Evolutionary conservation across 768 basidiomycete species (phyloP).

Genomic region (Calocybe gangraenosa): DNA sequence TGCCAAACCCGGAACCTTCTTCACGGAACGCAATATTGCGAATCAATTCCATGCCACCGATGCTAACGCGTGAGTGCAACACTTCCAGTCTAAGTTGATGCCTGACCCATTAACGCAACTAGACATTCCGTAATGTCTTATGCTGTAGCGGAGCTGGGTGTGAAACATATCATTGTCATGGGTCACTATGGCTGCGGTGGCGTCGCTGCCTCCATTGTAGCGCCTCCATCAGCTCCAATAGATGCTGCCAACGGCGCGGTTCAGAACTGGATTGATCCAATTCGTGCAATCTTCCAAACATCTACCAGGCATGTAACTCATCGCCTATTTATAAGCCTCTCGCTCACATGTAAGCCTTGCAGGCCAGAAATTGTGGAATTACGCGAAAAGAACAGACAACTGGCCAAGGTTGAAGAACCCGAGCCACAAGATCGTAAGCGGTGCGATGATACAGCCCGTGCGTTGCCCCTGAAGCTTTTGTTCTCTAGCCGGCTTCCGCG

Average conservation of each 20-base stretch:
- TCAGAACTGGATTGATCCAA: conserved; percentile 21
- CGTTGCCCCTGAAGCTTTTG: no score
- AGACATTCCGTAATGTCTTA: conserved; percentile 19
- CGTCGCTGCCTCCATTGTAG: conserved; percentile 16
- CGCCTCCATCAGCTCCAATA: conserved; percentile 6
- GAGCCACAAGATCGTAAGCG: conserved; percentile 17
- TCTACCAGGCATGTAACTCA: conserved; percentile 16
- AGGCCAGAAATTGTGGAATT: conserved; percentile 19
- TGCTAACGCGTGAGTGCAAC: conserved; percentile 13
- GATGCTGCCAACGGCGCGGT: conserved; percentile 11
- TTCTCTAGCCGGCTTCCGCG: conserved; percentile 18
- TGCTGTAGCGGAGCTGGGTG: conserved; percentile 14
- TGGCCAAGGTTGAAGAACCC: conserved; percentile 12
- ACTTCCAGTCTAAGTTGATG: no score
- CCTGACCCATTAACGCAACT: background rate
- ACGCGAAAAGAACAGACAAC: conserved; percentile 12
- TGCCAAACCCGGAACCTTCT: conserved; percentile 19
- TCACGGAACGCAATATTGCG: conserved; percentile 21
- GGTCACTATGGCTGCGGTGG: conserved; percentile 24
- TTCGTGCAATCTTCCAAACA: conserved; percentile 18
- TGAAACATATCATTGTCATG: conserved; percentile 21
- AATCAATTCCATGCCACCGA: conserved; percentile 18
- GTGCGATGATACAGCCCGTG: background rate
- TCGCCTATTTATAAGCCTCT: background rate
- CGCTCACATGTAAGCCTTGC: background rate